Percentiles rank a stretch among this genome's conserved stretches.
phyloP scores from a whole-genome alignment of 495 filamentous ascomycete species.

The Aspergillus mulundensis region DNA sequence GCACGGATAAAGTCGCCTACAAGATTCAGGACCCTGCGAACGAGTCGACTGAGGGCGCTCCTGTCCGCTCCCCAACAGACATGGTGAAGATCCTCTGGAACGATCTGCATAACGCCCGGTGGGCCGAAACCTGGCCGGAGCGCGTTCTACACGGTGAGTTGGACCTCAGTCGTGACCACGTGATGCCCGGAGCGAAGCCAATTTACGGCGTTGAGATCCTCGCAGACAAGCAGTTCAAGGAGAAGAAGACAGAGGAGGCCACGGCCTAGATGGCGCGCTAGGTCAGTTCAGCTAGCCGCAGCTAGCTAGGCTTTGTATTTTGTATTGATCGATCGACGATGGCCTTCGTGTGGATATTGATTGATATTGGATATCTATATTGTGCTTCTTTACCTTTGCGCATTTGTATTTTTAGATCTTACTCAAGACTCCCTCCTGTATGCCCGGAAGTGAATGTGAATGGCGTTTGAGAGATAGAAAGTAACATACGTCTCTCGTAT shows the following conservation, averaged over 20 bases:
- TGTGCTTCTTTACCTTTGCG: no score
- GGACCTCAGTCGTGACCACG: slow-evolving; percentile 30
- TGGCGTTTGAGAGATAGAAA: slow-evolving; percentile 27
- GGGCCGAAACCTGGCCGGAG: slow-evolving; percentile 63
- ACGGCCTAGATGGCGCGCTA: neutral
- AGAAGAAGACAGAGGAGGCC: slow-evolving; percentile 13
- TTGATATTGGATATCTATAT: slow-evolving; percentile 1
- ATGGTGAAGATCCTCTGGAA: slow-evolving; percentile 64
- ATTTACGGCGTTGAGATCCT: slow-evolving; percentile 33
- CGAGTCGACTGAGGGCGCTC: slow-evolving; percentile 19
- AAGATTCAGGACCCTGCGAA: slow-evolving; percentile 23
- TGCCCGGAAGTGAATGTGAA: slow-evolving; percentile 34
- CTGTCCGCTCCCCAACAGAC: slow-evolving; percentile 25
- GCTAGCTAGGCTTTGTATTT: neutral
- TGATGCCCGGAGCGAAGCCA: slow-evolving; percentile 34
- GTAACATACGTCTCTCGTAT: neutral
- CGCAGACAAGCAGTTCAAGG: slow-evolving; percentile 42
- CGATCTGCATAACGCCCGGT: slow-evolving; percentile 60
- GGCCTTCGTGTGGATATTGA: slow-evolving; percentile 5
- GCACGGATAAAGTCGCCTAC: slow-evolving; percentile 24
- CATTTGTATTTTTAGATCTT: slow-evolving; percentile 56
- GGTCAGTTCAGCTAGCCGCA: no score
- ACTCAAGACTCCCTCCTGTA: slow-evolving; percentile 32
- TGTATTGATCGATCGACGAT: slow-evolving; percentile 5
- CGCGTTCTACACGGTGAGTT: slow-evolving; percentile 61